Base-by-base conservation (phyloP, 1,284 basidiomycete species). In the Pseudozyma thailandica region DNA sequence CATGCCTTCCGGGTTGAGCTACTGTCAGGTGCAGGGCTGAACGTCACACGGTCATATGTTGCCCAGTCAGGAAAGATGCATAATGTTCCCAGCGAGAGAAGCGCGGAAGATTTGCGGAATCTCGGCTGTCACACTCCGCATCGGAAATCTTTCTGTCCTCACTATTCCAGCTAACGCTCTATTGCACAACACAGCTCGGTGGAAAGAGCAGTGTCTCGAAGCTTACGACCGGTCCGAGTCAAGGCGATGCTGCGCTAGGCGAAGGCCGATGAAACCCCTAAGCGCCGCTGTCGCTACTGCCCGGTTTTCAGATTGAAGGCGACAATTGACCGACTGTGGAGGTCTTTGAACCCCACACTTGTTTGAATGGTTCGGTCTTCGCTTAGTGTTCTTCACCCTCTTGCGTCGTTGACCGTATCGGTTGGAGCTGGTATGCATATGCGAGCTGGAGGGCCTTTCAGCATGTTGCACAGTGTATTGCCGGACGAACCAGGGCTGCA, bases 71-170 rank as follows among this genome's bases (percentile, higher is more conserved):
- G n/a, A n/a, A n/a, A n/a, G n/a, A n/a, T n/a, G n/a, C n/a, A n/a
- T n/a, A n/a, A n/a, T n/a, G n/a, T n/a, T n/a, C n/a, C n/a, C n/a
- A n/a, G n/a, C n/a, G n/a, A n/a, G n/a, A 31, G 30, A 31, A 31
- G 18, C 4, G 15, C 37, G 37, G 15, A 38, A 56, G 54, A 50
- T 57, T 57, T 45, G 54, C 47, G 54, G 47, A 39, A 23, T 9
- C 38, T 55, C 52, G 52, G 59, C 52, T 62, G 59, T 50, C 47
- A 42, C 21, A 13, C 59, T 48, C 52, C 59, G 48, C 59, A 50
- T 62, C 59, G 59, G 59, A 51, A 55, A 62, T 62, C 59, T 62
- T 39, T 26, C 23, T 45, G n/a, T 33, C 27, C 42, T 26, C 47
- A 20, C 53, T n/a, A 38, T 48, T 28, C 28, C 37, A 25, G 37